A percentile compares a stretch with the other conserved stretches of the same genome.
Evolutionary conservation across 768 basidiomycete species (phyloP).

Genomic region (Xanthoconium stramineum): DNA sequence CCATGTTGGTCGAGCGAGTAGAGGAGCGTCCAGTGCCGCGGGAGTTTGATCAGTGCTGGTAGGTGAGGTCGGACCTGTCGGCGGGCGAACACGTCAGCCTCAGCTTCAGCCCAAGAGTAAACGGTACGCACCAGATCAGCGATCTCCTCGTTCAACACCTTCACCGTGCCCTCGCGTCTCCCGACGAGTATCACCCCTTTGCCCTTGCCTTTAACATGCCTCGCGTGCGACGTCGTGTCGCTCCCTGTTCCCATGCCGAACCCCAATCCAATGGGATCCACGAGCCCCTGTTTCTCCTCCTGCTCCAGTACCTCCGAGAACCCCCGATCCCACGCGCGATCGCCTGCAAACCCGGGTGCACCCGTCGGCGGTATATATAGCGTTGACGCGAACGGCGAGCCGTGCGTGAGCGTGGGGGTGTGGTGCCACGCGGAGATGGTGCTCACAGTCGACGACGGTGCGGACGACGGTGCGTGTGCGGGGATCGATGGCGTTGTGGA

Average conservation of each 20-base stretch:
- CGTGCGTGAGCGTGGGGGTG: conserved; percentile 35
- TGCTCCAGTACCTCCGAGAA: conserved; percentile 47
- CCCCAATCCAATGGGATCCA: conserved; percentile 42
- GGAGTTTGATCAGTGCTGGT: conserved; percentile 70
- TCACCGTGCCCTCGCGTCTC: conserved; percentile 50
- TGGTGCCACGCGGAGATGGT: conserved; percentile 8
- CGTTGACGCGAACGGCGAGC: conserved; percentile 49
- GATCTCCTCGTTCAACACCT: conserved; percentile 49
- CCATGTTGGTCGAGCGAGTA: conserved; percentile 96
- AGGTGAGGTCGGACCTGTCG: conserved; percentile 65
- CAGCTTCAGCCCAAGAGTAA: background rate
- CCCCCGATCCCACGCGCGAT: conserved; percentile 65
- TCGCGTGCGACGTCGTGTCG: background rate
- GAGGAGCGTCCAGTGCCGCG: conserved; percentile 69
- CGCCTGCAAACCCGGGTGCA: conserved; percentile 78
- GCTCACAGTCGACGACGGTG: conserved; percentile 10
- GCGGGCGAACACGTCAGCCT: background rate
- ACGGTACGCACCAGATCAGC: conserved; percentile 55
- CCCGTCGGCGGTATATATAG: conserved; percentile 51
- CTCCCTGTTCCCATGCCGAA: conserved; percentile 24
- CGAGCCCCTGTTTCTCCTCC: conserved; percentile 39
- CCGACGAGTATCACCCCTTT: conserved; percentile 52
- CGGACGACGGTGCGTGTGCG: conserved; percentile 11
- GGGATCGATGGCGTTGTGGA: conserved; percentile 1
- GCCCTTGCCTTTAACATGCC: conserved; percentile 27